These are phyloP conservation scores for Paracamarosporium sp. DNA, from an alignment of 2,329 filamentous ascomycete species.

Conservation along the genomic window DNA sequence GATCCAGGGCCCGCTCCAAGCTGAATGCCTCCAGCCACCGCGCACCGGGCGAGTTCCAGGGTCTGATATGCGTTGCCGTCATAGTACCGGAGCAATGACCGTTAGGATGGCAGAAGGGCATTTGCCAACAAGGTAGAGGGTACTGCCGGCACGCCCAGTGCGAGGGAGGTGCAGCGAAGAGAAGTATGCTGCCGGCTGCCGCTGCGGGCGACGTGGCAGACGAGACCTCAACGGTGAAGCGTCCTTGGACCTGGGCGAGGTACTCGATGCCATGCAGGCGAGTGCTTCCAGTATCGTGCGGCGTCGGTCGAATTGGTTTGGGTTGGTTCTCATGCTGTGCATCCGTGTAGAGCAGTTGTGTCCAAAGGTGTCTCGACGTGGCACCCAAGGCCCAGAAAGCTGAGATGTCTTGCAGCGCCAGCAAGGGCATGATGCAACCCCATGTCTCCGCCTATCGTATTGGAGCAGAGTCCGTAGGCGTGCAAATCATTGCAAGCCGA, in stretches of 20 bases:
- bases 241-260: slow-evolving; percentile 21
- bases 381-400: slow-evolving; percentile 16
- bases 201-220: slow-evolving; percentile 31
- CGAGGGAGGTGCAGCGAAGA: slow-evolving; percentile 28
- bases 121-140: slow-evolving; percentile 32
- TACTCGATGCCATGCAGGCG: slow-evolving; percentile 23
- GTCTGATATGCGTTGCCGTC: slow-evolving; percentile 32
- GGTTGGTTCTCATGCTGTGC: slow-evolving; percentile 37
- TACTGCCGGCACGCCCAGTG: slow-evolving; percentile 31
- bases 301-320: slow-evolving; percentile 28
- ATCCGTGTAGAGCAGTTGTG: slow-evolving; percentile 28
- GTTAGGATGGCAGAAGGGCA: slow-evolving; percentile 32
- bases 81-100: slow-evolving; percentile 27
- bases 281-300: slow-evolving; percentile 33
- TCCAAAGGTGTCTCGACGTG: slow-evolving; percentile 14
- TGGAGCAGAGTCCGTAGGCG: slow-evolving; percentile 24
- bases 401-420: slow-evolving; percentile 31
- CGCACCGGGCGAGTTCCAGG: slow-evolving; percentile 21
- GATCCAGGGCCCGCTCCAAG: slow-evolving; percentile 37
- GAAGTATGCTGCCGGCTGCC: slow-evolving; percentile 31
- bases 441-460: slow-evolving; percentile 19
- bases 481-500: slow-evolving; percentile 22
- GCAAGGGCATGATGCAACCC: slow-evolving; percentile 26
- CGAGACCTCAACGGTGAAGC: slow-evolving; percentile 22
- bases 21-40: slow-evolving; percentile 37